Conservation (phyloP, 2,329 filamentous ascomycete genomes). For the Stachybotrys echinatus region DNA sequence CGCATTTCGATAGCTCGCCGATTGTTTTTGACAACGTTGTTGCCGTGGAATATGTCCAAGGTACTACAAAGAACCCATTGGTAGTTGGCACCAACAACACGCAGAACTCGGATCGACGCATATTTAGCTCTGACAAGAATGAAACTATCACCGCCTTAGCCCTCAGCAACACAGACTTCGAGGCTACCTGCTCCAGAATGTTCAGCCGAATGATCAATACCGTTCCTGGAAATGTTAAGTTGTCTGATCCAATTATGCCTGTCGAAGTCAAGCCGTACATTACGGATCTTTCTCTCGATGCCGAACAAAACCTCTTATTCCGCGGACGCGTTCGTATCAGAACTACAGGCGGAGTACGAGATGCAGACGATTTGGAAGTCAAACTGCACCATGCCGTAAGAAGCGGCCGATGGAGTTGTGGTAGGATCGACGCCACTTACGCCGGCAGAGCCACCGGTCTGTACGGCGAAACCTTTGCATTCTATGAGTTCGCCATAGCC, state of each 20-base stretch:
- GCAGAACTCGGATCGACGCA: conserved; percentile 31
- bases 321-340: conserved; percentile 20
- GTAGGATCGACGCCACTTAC: conserved; percentile 6
- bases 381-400: background rate
- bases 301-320: conserved; percentile 16
- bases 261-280: conserved; percentile 24
- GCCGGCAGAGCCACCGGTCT: conserved; percentile 12
- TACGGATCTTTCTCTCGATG: conserved; percentile 13
- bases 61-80: conserved; percentile 34
- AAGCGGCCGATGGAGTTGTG: background rate
- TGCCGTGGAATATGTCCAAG: conserved; percentile 34
- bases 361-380: conserved; percentile 13
- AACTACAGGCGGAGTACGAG: conserved; percentile 10
- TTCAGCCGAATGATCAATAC: conserved; percentile 26
- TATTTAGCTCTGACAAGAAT: conserved; percentile 38
- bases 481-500: conserved; percentile 16
- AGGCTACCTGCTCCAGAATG: conserved; percentile 19
- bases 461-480: conserved; percentile 11
- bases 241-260: conserved; percentile 20
- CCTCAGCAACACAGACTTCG: conserved; percentile 29
- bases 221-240: conserved; percentile 18
- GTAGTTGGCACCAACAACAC: conserved; percentile 30
- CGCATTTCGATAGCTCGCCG: conserved; percentile 24
- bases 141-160: conserved; percentile 33
- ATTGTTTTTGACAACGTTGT: conserved; percentile 32